phyloP scores from a whole-genome alignment of 176 grass and related monocot genomes.

The Phoenix dactylifera region DNA sequence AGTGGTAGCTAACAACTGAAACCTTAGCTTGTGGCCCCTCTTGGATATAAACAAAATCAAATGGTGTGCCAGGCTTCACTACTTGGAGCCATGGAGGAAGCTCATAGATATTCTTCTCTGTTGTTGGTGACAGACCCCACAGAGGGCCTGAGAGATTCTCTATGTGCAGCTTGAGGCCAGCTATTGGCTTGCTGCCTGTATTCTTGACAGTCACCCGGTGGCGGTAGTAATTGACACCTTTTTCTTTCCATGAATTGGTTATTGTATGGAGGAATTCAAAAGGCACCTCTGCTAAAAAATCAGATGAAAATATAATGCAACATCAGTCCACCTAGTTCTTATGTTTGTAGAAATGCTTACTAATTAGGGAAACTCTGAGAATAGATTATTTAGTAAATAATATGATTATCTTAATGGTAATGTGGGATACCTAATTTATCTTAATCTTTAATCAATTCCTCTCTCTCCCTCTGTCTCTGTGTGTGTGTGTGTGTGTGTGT shows the following conservation, averaged over 20 bases:
- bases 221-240: slow-evolving; percentile 51
- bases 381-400: too few relatives aligned
- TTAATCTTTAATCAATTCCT: too few relatives aligned
- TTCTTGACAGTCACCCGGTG: slow-evolving; percentile 54
- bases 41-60: slow-evolving; percentile 69
- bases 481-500: too few relatives aligned
- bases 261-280: slow-evolving; percentile 71
- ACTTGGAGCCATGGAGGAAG: slow-evolving; percentile 41
- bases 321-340: background rate
- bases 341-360: background rate
- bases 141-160: slow-evolving; percentile 32
- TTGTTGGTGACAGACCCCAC: slow-evolving; percentile 40
- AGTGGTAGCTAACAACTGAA: slow-evolving; percentile 32
- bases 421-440: too few relatives aligned
- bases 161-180: slow-evolving; percentile 51
- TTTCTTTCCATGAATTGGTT: slow-evolving; percentile 39
- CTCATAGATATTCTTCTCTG: slow-evolving; percentile 37
- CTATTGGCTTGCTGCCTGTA: slow-evolving; percentile 43
- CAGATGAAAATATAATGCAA: background rate
- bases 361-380: background rate
- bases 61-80: slow-evolving; percentile 26
- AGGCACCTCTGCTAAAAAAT: slow-evolving; percentile 15
- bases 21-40: slow-evolving; percentile 50
- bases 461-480: too few relatives aligned
- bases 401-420: too few relatives aligned